These are phyloP conservation scores for Protomyces inundatus DNA, from an alignment of 1,139 yeast genomes.

Conservation along the genomic window DNA sequence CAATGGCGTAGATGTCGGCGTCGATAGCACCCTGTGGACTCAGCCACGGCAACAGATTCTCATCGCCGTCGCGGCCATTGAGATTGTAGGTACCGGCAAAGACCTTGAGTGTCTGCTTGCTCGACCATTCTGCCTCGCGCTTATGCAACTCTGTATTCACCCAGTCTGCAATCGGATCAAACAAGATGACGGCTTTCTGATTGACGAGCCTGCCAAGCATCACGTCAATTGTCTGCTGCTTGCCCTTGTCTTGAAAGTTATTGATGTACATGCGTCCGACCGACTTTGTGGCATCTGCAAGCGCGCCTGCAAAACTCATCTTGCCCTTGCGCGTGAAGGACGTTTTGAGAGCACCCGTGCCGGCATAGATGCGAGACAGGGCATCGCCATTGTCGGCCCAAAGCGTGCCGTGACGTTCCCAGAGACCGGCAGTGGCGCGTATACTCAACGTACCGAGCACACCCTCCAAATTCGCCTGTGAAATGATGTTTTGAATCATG, in stretches of 20 bases:
- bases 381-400: slow-evolving; percentile 99
- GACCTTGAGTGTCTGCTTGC: slow-evolving; percentile 54
- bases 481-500: slow-evolving; percentile 81
- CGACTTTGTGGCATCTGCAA: slow-evolving; percentile 92
- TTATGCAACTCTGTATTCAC: slow-evolving; percentile 58
- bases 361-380: slow-evolving; percentile 91
- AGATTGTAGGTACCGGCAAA: slow-evolving; percentile 86
- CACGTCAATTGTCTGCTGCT: slow-evolving; percentile 81
- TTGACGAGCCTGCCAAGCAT: slow-evolving; percentile 73
- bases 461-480: slow-evolving; percentile 55
- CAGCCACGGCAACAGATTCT: slow-evolving; percentile 63
- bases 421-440: slow-evolving; percentile 44
- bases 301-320: slow-evolving; percentile 92
- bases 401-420: slow-evolving; percentile 64
- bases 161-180: slow-evolving; percentile 82
- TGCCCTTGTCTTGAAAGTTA: slow-evolving; percentile 86
- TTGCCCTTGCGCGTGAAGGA: slow-evolving; percentile 91
- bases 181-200: slow-evolving; percentile 66
- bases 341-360: slow-evolving; percentile 92
- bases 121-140: slow-evolving; percentile 56
- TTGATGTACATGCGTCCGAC: slow-evolving; percentile 93
- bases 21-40: slow-evolving; percentile 62
- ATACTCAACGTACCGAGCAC: slow-evolving; percentile 33
- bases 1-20: slow-evolving; percentile 69
- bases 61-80: slow-evolving; percentile 58